Conservation (phyloP, 1,139 yeast genomes). For the Pneumocystis sp. region DNA sequence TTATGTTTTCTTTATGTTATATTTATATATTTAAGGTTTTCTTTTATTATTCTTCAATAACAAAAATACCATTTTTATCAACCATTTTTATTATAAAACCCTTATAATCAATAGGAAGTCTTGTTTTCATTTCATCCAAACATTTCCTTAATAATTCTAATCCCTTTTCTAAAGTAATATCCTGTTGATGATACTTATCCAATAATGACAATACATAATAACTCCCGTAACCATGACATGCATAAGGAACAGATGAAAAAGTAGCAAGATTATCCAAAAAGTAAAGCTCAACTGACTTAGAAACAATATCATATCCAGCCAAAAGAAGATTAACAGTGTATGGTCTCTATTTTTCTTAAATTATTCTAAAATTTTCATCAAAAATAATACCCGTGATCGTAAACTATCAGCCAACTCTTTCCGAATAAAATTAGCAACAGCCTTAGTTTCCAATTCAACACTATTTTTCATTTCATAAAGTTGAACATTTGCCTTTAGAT, state of each 20-base stretch:
- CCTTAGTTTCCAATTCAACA: constrained; percentile 63
- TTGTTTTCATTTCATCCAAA: constrained; percentile 57
- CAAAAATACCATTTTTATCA: constrained; percentile 34
- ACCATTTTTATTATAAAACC: constrained; percentile 71
- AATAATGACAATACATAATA: constrained; percentile 79
- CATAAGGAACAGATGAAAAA: constrained; percentile 78
- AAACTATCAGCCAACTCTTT: constrained; percentile 74
- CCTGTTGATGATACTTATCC: constrained; percentile 78
- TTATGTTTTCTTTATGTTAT: background rate
- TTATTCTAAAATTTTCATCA: background rate
- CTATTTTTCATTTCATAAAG: constrained; percentile 77
- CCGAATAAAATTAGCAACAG: constrained; percentile 79
- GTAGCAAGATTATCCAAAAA: constrained; percentile 95
- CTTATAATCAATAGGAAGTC: constrained; percentile 95
- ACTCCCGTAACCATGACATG: constrained; percentile 95
- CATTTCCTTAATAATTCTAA: constrained; percentile 57
- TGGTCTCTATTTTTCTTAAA: constrained; percentile 42
- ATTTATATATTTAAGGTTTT: background rate
- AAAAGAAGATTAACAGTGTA: constrained; percentile 80
- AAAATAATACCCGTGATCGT: constrained; percentile 44
- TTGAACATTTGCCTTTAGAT: constrained; percentile 68
- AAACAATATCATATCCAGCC: constrained; percentile 67
- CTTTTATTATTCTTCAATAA: background rate
- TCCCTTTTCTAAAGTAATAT: constrained; percentile 68
- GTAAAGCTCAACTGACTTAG: constrained; percentile 50